These are phyloP conservation scores for Alternaria sp. DNA, from an alignment of 2,329 filamentous ascomycete species.

Conservation along the genomic window DNA sequence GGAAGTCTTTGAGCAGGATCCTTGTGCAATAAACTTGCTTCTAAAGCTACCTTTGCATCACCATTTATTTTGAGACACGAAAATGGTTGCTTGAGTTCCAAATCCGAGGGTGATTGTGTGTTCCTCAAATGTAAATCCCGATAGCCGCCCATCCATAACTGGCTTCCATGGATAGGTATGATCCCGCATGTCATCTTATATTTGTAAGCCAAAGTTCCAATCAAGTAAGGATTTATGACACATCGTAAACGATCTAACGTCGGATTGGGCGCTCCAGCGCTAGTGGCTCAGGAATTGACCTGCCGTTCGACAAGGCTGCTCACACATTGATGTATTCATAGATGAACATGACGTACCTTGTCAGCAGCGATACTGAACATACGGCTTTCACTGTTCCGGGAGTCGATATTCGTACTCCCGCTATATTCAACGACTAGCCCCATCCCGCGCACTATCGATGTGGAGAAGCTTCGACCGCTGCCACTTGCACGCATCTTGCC, in stretches of 20 bases:
- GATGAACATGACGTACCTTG: background rate
- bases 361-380: background rate
- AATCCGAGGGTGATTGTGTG: accelerated
- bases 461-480: background rate
- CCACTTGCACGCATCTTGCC: background rate
- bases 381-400: too few relatives aligned
- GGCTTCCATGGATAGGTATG: too few relatives aligned
- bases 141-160: too few relatives aligned
- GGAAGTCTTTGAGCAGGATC: background rate
- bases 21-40: background rate
- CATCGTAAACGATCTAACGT: accelerated
- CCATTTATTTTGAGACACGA: accelerated
- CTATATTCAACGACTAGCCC: background rate
- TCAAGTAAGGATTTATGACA: too few relatives aligned
- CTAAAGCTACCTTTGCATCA: background rate
- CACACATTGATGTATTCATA: too few relatives aligned
- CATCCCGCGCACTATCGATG: background rate
- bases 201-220: background rate
- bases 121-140: too few relatives aligned
- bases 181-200: background rate
- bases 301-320: too few relatives aligned
- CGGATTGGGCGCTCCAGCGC: accelerated
- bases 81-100: background rate
- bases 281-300: accelerated
- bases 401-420: too few relatives aligned